These are phyloP conservation scores for Imleria badia DNA, from an alignment of 768 basidiomycete species.

Conservation along the genomic window DNA sequence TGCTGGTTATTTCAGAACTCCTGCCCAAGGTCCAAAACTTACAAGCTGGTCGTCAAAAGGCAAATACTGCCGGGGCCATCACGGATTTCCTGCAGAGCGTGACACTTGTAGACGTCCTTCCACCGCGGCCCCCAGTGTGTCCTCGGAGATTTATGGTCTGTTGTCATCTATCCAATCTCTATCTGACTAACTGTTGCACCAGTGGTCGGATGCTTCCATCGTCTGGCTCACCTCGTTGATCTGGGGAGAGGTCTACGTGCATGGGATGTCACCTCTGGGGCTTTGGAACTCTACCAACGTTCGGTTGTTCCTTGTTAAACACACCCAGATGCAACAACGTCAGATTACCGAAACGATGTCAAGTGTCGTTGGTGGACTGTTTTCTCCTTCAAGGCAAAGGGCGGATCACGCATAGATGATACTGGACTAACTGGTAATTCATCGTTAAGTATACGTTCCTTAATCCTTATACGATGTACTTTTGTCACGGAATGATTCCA, in stretches of 20 bases:
- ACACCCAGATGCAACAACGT: slow-evolving; percentile 65
- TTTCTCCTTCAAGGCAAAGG: slow-evolving; percentile 43
- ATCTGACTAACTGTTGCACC: neutral
- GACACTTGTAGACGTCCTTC: slow-evolving; percentile 70
- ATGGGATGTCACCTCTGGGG: slow-evolving; percentile 81
- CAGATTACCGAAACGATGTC: slow-evolving; percentile 79
- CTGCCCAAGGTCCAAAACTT: slow-evolving; percentile 81
- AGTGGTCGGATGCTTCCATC: slow-evolving; percentile 93
- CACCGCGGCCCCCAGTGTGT: slow-evolving; percentile 59
- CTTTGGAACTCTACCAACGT: slow-evolving; percentile 92
- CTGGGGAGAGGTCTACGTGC: slow-evolving; percentile 95
- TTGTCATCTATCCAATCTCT: slow-evolving; percentile 2
- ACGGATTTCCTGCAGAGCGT: slow-evolving; percentile 73
- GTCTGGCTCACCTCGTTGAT: slow-evolving; percentile 92
- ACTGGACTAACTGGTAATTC: neutral
- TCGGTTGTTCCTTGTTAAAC: slow-evolving; percentile 88
- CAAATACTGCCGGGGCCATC: slow-evolving; percentile 65
- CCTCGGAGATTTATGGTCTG: slow-evolving; percentile 78
- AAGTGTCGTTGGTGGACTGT: slow-evolving; percentile 77
- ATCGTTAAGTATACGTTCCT: neutral
- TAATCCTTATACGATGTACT: neutral
- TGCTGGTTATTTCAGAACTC: slow-evolving; percentile 86
- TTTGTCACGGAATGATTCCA: neutral
- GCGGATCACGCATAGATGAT: slow-evolving; percentile 25
- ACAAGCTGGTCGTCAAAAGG: slow-evolving; percentile 63